Conservation (phyloP, 2,329 filamentous ascomycete genomes). For the Neurospora sp. region DNA sequence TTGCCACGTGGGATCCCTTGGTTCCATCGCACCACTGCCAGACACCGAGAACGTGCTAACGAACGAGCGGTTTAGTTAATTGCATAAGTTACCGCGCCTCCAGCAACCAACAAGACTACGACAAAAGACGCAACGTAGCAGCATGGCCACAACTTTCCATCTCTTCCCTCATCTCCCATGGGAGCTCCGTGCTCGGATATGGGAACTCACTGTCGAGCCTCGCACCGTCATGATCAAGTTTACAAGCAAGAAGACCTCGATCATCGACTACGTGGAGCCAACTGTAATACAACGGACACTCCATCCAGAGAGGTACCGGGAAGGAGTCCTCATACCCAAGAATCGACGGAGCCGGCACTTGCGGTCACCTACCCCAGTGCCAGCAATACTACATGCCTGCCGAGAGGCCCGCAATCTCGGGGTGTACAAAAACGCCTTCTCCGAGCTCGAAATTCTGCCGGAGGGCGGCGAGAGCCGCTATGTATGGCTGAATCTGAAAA, state of each 20-base stretch:
- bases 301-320: neutral
- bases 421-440: conserved; percentile 1
- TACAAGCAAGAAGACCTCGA: neutral
- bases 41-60: neutral
- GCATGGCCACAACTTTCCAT: neutral
- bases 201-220: neutral
- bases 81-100: neutral
- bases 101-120: neutral
- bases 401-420: conserved; percentile 3
- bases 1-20: neutral
- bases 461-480: neutral
- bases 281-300: too few species aligned
- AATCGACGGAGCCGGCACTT: neutral
- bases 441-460: neutral
- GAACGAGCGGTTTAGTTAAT: neutral
- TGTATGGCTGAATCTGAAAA: conserved; percentile 1
- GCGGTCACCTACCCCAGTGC: conserved; percentile 1
- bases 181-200: neutral
- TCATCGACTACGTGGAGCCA: neutral
- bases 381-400: conserved; percentile 1
- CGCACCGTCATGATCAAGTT: neutral
- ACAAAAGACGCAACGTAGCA: neutral
- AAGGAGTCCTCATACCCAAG: neutral
- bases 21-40: neutral
- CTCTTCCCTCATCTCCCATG: neutral